Base-by-base conservation (phyloP, 495 filamentous ascomycete species). In the Xylaria venustula region DNA sequence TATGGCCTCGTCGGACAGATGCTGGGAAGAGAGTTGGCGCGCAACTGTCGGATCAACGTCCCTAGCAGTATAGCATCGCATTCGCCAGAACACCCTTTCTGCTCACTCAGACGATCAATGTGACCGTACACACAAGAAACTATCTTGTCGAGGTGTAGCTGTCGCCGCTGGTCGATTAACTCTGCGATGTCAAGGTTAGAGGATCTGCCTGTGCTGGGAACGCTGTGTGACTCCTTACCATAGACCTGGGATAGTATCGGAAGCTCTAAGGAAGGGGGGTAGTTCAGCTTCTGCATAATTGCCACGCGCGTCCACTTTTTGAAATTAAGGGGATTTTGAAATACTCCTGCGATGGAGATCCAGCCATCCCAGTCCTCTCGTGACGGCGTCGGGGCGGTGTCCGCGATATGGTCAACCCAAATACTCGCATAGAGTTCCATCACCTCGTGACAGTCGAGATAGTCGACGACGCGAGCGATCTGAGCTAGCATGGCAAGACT, bases 391-490 rank as follows among this genome's bases (percentile, higher is more conserved):
- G 53, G 25, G 42, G 28, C 28, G 2, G 7, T 11, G 7, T 32
- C 4, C n/a, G 4, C 1, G 1, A 57, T 37, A 28, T 57, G 41
- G 12, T 45, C 19, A 59, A 69, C 73, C 81, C 83, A 87, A 8
- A 73, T 69, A 12, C 80, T 75, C 17, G 71, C 69, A 46, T 77
- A 79, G 5, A 81, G 51, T 54, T 73, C 65, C 5, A 84, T 60
- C 1, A 68, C 74, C 22, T 82, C 80, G 15, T 69, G 70, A 55
- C 81, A 79, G 32, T 77, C 65, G 58, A 85, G 85, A 46, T 76
- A 77, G 60, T 86, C 82, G 11, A 81, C 76, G 26, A 85, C 64
- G 9, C 80, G 70, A 32, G 79, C 75, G 46, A 86, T 69, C 61
- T 82, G 73, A 1, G 78, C 76, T 7, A 86, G 73, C 36, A 75